Percentiles rank a stretch among this genome's conserved stretches.
Conservation (phyloP, 2,329 filamentous ascomycete species). For the Emergomyces orientalis region DNA sequence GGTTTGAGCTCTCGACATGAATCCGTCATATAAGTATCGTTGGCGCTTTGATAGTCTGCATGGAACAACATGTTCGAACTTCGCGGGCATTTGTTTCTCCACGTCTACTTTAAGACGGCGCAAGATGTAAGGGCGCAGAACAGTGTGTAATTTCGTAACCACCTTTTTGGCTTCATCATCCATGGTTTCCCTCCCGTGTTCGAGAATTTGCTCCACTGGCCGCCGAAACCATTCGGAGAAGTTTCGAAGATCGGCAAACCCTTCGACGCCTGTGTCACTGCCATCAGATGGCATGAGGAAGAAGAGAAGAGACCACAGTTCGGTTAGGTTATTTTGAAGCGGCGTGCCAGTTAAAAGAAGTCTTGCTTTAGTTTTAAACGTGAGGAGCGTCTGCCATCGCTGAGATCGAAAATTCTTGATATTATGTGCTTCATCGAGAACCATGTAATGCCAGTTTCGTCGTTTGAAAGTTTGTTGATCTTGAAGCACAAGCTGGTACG, state of each 20-base stretch:
- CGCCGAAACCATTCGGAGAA: slow-evolving; percentile 95
- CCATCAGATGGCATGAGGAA: slow-evolving; percentile 84
- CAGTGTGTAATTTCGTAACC: slow-evolving; percentile 87
- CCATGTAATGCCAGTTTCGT: slow-evolving; percentile 93
- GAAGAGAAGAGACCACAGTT: slow-evolving; percentile 93
- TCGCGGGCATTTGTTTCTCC: slow-evolving; percentile 97
- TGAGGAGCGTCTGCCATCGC: slow-evolving; percentile 88
- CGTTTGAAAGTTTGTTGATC: slow-evolving; percentile 91
- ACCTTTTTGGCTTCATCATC: slow-evolving; percentile 88
- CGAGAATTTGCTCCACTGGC: slow-evolving; percentile 89
- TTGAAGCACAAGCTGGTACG: slow-evolving; percentile 90
- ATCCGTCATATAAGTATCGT: slow-evolving; percentile 91
- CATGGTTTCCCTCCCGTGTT: slow-evolving; percentile 87
- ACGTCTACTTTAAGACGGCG: slow-evolving; percentile 90
- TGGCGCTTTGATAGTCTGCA: slow-evolving; percentile 93
- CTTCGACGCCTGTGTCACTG: slow-evolving; percentile 66
- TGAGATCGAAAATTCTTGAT: slow-evolving; percentile 99
- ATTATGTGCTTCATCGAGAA: slow-evolving; percentile 96
- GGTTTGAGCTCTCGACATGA: slow-evolving; percentile 82
- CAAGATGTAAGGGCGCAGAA: slow-evolving; percentile 82
- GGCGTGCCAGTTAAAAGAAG: slow-evolving; percentile 89
- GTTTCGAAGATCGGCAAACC: slow-evolving; percentile 88
- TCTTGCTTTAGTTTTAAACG: slow-evolving; percentile 81
- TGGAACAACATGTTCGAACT: slow-evolving; percentile 94
- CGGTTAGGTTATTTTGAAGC: slow-evolving; percentile 90